Conservation (phyloP, 176 grass and related monocot genomes). For the Carex littledalei region DNA sequence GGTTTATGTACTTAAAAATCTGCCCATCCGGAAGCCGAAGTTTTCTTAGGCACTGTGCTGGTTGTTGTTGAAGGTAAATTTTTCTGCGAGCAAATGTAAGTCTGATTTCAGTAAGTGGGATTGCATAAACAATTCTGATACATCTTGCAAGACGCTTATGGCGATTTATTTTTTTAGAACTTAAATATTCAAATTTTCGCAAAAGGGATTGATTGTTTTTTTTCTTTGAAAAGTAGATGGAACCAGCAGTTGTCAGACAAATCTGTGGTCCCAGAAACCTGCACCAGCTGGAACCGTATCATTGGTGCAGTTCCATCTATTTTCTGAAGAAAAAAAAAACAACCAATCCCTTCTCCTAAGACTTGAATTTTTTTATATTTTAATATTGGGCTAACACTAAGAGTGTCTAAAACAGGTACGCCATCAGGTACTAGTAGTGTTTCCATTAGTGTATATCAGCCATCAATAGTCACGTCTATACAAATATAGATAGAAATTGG, state of each 20-base stretch:
- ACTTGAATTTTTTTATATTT: background rate
- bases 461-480: background rate
- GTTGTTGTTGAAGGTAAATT: constrained; percentile 50
- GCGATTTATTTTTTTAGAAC: too few species aligned
- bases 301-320: too few species aligned
- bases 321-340: too few species aligned
- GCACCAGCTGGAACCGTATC: too few species aligned
- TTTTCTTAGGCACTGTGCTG: constrained; percentile 45
- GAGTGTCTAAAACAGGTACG: background rate
- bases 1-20: constrained; percentile 64
- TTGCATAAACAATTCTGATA: background rate
- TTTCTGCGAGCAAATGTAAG: constrained; percentile 39
- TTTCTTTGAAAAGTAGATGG: too few species aligned
- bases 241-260: too few species aligned
- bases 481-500: background rate
- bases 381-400: background rate
- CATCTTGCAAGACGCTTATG: background rate
- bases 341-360: too few species aligned
- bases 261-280: too few species aligned
- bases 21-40: constrained; percentile 89
- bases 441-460: background rate
- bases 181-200: too few species aligned
- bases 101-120: background rate
- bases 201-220: too few species aligned
- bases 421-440: background rate